Evolutionary conservation across 2,329 filamentous ascomycete species (phyloP).

Genomic region (Fusarium napiforme): DNA sequence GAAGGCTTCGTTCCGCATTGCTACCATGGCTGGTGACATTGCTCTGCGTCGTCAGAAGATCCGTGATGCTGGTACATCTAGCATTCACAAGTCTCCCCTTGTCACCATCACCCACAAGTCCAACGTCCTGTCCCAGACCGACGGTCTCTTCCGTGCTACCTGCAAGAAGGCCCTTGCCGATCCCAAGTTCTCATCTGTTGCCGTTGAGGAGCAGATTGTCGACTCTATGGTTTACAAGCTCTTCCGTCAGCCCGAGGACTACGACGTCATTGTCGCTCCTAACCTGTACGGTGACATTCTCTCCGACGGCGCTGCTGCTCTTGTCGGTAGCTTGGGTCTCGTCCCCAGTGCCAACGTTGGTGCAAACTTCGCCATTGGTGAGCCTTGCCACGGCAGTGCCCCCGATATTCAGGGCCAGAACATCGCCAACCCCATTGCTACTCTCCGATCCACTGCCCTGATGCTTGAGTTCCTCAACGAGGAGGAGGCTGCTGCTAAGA

Average conservation of each 20-base stretch:
- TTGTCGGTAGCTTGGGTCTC: slow-evolving; percentile 90
- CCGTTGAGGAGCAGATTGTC: slow-evolving; percentile 96
- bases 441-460: slow-evolving; percentile 86
- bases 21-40: slow-evolving; percentile 93
- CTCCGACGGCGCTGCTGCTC: slow-evolving; percentile 92
- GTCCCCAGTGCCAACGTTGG: slow-evolving; percentile 97
- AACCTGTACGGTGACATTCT: slow-evolving; percentile 98
- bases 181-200: slow-evolving; percentile 70
- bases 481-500: slow-evolving; percentile 85
- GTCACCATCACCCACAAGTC: slow-evolving; percentile 99
- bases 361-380: slow-evolving; percentile 92
- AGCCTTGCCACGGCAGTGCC: slow-evolving; percentile 96
- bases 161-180: slow-evolving; percentile 77
- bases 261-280: slow-evolving; percentile 97
- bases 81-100: slow-evolving; percentile 75
- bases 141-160: slow-evolving; percentile 91
- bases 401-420: slow-evolving; percentile 94
- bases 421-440: slow-evolving; percentile 97
- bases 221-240: slow-evolving; percentile 99
- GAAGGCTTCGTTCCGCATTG: slow-evolving; percentile 85
- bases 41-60: slow-evolving; percentile 87
- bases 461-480: slow-evolving; percentile 97
- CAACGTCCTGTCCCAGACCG: slow-evolving; percentile 95
- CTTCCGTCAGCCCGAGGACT: slow-evolving; percentile 92
- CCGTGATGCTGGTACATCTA: slow-evolving; percentile 66